Conservation (phyloP, 2,329 filamentous ascomycete species). For the Helotiales sp. region DNA sequence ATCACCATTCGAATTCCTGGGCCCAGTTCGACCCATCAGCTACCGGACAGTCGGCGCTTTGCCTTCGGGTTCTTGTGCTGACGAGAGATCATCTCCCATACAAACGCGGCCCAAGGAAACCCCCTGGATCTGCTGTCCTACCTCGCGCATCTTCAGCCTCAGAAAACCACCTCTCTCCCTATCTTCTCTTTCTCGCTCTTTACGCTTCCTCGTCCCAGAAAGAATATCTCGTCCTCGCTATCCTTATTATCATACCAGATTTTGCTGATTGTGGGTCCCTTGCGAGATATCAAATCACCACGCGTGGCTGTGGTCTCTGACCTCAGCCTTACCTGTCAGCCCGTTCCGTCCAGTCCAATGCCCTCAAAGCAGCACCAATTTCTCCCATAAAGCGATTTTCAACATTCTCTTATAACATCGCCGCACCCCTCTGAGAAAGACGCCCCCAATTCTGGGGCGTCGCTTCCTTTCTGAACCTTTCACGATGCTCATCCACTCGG, state of each 20-base stretch:
- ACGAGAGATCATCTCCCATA: slow-evolving; percentile 22
- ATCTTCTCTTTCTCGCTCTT: background rate
- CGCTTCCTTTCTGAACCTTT: slow-evolving; percentile 27
- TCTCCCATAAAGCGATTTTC: slow-evolving; percentile 5
- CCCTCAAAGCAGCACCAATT: background rate
- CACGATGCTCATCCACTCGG: slow-evolving; percentile 43
- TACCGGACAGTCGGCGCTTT: slow-evolving; percentile 3
- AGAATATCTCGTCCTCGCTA: background rate
- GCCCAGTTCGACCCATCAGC: background rate
- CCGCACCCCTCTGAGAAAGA: slow-evolving; percentile 25
- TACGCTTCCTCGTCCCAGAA: background rate
- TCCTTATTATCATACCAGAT: background rate
- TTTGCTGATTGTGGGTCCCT: slow-evolving; percentile 8
- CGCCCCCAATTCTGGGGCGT: slow-evolving; percentile 29
- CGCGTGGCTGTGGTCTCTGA: slow-evolving; percentile 17
- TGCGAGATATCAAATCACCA: slow-evolving; percentile 8
- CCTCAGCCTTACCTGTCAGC: slow-evolving; percentile 31
- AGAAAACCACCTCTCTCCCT: slow-evolving; percentile 6
- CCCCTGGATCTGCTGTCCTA: slow-evolving; percentile 16
- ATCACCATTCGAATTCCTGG: background rate
- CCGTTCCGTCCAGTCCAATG: slow-evolving; percentile 23
- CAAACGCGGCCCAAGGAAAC: slow-evolving; percentile 14
- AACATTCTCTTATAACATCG: slow-evolving; percentile 15
- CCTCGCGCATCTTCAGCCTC: slow-evolving; percentile 28
- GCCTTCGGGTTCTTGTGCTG: slow-evolving; percentile 20